Percentiles rank a stretch among this genome's conserved stretches.
Conservation (phyloP, 2,329 filamentous ascomycete genomes). For the Coleophoma crateriformis region DNA sequence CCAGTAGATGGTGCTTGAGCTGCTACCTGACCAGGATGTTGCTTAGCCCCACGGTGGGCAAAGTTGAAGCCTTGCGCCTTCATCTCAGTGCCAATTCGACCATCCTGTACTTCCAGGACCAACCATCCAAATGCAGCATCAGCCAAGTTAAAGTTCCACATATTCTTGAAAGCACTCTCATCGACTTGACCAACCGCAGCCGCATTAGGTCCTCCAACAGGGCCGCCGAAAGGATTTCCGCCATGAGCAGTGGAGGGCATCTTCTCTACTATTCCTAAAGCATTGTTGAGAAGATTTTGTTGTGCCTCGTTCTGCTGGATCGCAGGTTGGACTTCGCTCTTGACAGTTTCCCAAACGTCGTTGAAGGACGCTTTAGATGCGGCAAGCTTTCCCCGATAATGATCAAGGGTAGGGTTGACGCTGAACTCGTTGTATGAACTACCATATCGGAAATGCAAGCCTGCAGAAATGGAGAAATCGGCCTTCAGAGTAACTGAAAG, state of each 20-base stretch:
- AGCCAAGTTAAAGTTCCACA: slow-evolving; percentile 99
- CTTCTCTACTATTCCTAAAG: slow-evolving; percentile 90
- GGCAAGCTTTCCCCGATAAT: slow-evolving; percentile 96
- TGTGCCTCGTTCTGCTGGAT: slow-evolving; percentile 92
- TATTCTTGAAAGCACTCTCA: slow-evolving; percentile 99
- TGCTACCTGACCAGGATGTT: slow-evolving; percentile 38
- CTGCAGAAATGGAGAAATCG: slow-evolving; percentile 96
- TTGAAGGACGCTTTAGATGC: slow-evolving; percentile 98
- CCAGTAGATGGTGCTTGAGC: slow-evolving; percentile 29
- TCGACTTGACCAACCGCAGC: slow-evolving; percentile 81
- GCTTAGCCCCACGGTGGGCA: slow-evolving; percentile 86
- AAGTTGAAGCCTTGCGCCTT: slow-evolving; percentile 99
- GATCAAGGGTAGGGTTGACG: slow-evolving; percentile 94
- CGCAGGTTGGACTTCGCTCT: slow-evolving; percentile 89
- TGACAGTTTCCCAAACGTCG: slow-evolving; percentile 99
- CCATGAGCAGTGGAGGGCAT: slow-evolving; percentile 95
- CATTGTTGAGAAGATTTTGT: slow-evolving; percentile 85
- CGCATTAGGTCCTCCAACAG: slow-evolving; percentile 60
- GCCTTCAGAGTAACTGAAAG: slow-evolving; percentile 95
- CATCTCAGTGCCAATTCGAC: slow-evolving; percentile 97
- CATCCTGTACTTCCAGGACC: slow-evolving; percentile 90
- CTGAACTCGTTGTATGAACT: slow-evolving; percentile 99
- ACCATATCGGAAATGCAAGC: slow-evolving; percentile 96
- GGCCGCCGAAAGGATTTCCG: slow-evolving; percentile 93
- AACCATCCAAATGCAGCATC: slow-evolving; percentile 97